These are phyloP conservation scores for Fomitopsis schrenkii DNA, from an alignment of 1,284 basidiomycete genomes.

Conservation along the genomic window DNA sequence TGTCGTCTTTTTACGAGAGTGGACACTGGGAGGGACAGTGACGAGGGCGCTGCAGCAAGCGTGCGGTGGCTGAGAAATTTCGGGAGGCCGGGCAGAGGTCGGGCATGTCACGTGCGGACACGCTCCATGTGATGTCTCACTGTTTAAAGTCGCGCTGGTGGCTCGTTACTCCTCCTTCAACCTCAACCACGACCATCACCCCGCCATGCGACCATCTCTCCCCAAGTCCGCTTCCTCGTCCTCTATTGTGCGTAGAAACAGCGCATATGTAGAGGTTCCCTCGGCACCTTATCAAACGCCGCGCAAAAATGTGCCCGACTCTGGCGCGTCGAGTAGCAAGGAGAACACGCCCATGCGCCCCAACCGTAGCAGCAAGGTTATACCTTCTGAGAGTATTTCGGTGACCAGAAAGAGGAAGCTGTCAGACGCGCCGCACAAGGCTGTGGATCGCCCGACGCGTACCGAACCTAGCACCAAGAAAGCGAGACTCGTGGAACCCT, in stretches of 20 bases:
- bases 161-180: slow-evolving; percentile 8
- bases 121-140: slow-evolving; percentile 20
- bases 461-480: slow-evolving; percentile 30
- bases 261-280: slow-evolving; percentile 59
- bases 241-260: slow-evolving; percentile 31
- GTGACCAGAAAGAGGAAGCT: slow-evolving; percentile 25
- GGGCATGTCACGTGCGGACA: slow-evolving; percentile 22
- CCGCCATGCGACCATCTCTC: slow-evolving; percentile 12
- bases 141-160: slow-evolving; percentile 22
- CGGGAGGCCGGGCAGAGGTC: slow-evolving; percentile 14
- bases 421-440: slow-evolving; percentile 14
- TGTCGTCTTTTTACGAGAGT: slow-evolving; percentile 26
- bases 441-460: slow-evolving; percentile 8
- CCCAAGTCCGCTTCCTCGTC: slow-evolving; percentile 21
- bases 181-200: slow-evolving; percentile 20
- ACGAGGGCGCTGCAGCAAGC: slow-evolving; percentile 8
- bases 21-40: slow-evolving; percentile 16
- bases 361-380: slow-evolving; percentile 20
- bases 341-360: slow-evolving; percentile 50
- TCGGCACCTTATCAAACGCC: slow-evolving; percentile 35
- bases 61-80: slow-evolving; percentile 19
- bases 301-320: neutral
- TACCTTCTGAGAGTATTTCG: slow-evolving; percentile 8
- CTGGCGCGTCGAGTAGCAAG: slow-evolving; percentile 34
- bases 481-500: slow-evolving; percentile 18